Conservation (phyloP, 2,329 filamentous ascomycete species). For the Dendrostoma leiphaemia region DNA sequence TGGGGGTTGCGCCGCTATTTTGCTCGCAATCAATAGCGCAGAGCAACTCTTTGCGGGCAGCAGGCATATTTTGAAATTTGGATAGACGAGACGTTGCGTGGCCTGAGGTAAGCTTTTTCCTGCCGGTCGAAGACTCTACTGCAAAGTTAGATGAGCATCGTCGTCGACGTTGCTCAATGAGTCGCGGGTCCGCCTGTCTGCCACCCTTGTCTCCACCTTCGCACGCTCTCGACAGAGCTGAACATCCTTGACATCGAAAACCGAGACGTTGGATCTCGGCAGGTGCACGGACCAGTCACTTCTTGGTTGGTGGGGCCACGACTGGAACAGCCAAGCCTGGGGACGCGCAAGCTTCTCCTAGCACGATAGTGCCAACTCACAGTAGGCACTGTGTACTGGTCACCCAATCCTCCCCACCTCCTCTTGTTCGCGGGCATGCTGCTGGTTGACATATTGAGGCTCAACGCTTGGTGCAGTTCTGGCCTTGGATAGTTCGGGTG, state of each 20-base stretch:
- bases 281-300: background rate
- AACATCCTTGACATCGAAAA: no score
- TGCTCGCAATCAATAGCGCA: background rate
- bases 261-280: no score
- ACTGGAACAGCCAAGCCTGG: conserved; percentile 4
- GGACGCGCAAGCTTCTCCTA: conserved; percentile 4
- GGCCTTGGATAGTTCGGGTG: no score
- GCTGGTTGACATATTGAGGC: no score
- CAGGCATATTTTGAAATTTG: background rate
- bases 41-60: conserved; percentile 4
- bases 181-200: no score
- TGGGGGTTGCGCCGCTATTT: background rate
- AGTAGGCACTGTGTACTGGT: background rate
- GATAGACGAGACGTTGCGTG: background rate
- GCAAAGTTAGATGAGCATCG: background rate
- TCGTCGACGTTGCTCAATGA: background rate
- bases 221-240: no score
- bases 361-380: background rate
- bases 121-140: background rate
- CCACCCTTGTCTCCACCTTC: no score
- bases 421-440: background rate
- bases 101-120: background rate
- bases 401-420: background rate
- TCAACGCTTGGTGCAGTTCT: background rate
- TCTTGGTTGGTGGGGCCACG: background rate